Percentiles rank a stretch among this genome's conserved stretches.
Evolutionary conservation across 1,284 basidiomycete genomes (phyloP).

Genomic region (Grifola frondosa): DNA sequence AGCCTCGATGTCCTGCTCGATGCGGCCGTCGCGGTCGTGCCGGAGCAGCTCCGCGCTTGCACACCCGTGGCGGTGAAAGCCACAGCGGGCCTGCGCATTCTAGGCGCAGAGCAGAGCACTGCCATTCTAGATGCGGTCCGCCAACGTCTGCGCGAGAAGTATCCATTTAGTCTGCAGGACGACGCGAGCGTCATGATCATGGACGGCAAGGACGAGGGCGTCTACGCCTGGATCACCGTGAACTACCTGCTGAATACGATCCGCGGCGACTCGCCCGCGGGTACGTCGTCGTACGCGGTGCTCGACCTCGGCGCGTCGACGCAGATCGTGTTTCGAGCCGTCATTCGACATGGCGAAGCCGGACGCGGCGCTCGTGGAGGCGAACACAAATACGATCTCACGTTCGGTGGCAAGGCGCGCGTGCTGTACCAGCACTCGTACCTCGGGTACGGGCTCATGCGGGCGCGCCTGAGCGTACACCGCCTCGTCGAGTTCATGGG

Average conservation of each 20-base stretch:
- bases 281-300: conserved; percentile 79
- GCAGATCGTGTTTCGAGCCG: conserved; percentile 97
- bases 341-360: conserved; percentile 49
- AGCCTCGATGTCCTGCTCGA: conserved; percentile 83
- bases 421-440: conserved; percentile 94
- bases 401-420: conserved; percentile 70
- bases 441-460: conserved; percentile 95
- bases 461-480: conserved; percentile 84
- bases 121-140: conserved; percentile 83
- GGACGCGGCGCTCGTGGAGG: conserved; percentile 63
- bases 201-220: conserved; percentile 96
- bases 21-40: conserved; percentile 79
- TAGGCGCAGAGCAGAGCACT: conserved; percentile 65
- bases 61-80: conserved; percentile 94
- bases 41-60: conserved; percentile 65
- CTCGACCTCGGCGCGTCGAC: conserved; percentile 97
- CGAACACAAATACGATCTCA: conserved; percentile 91
- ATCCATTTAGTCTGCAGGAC: conserved; percentile 72
- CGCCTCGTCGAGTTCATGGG: conserved; percentile 88
- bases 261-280: conserved; percentile 49
- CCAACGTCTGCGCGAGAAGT: conserved; percentile 58
- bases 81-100: conserved; percentile 86
- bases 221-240: conserved; percentile 98
- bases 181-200: conserved; percentile 80
- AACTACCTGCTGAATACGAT: conserved; percentile 88